Evolutionary conservation across 2,329 filamentous ascomycete species (phyloP), one percentile per base, ranked within the genome.

Genomic region (Drechslerella stenobrocha): DNA sequence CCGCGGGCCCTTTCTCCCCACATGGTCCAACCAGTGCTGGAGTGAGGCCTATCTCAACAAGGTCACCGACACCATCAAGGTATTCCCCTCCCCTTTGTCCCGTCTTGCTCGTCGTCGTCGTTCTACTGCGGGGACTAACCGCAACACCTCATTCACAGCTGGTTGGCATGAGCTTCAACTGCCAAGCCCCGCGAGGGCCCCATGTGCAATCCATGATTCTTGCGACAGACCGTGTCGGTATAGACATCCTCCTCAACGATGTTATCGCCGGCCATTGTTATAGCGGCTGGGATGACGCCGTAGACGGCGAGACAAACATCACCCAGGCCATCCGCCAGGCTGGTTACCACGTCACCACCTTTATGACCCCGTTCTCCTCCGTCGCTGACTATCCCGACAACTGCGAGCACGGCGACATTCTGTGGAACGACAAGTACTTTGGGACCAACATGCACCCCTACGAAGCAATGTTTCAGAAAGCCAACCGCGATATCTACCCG

Each of bases 381-480:
- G 37, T 20, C 37, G 3, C 13, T 4, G 52, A 45, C 13, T 73
- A 71, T 52, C 71, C 70, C 3, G 73, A 71, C 34, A 70, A 72
- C 18, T 75, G 73, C 65, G 61, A 61, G 26, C 53, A 45, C 35
- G 73, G 70, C 5, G 75, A 76, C 42, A 18, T 74, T 40, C 58
- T 75, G 8, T 74, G 59, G 48, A 57, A 74, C 28, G 63, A 71
- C 7, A 70, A 64, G 30, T 76, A 77, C 69, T 75, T 74, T 56
- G 76, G 75, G 30, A 73, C 71, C 53, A 76, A 73, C 51, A 53
- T 76, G 5, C 76, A 78, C 44, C 76, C 77, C 0, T 78, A 77
- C 70, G 77, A 78, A 73, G 75, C 75, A 1, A 53, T 78, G 15
- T 78, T 78, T 56, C 70, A 74, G 57, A 76, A 77, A 70, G 73